These are phyloP conservation scores for Pisolithus albus DNA, from an alignment of 768 basidiomycete genomes.

Conservation along the genomic window DNA sequence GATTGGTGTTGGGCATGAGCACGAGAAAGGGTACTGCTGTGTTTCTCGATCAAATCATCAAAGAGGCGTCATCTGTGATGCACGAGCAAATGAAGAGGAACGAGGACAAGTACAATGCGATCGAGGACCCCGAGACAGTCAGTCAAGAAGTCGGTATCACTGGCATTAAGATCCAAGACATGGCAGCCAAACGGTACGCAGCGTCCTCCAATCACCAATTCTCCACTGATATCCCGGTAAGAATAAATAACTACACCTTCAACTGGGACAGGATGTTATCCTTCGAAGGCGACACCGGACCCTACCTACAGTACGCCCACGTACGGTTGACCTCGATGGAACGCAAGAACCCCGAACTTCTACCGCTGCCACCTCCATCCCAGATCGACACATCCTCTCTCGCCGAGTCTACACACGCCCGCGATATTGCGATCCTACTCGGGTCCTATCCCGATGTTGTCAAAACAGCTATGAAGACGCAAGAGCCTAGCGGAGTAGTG, in stretches of 20 bases:
- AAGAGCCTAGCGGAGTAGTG: slow-evolving; percentile 87
- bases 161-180: slow-evolving; percentile 96
- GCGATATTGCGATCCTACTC: slow-evolving; percentile 82
- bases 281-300: slow-evolving; percentile 93
- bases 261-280: slow-evolving; percentile 92
- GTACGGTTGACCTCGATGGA: slow-evolving; percentile 86
- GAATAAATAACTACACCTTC: slow-evolving; percentile 94
- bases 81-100: slow-evolving; percentile 96
- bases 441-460: slow-evolving; percentile 91
- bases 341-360: slow-evolving; percentile 84
- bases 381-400: slow-evolving; percentile 66
- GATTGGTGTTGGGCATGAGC: slow-evolving; percentile 92
- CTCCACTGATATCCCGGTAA: slow-evolving; percentile 23
- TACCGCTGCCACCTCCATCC: slow-evolving; percentile 66
- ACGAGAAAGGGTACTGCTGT: slow-evolving; percentile 90
- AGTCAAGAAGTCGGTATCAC: slow-evolving; percentile 85
- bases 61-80: slow-evolving; percentile 85
- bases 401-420: slow-evolving; percentile 59
- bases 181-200: slow-evolving; percentile 83
- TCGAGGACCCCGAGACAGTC: slow-evolving; percentile 81
- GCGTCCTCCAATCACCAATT: neutral
- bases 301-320: slow-evolving; percentile 95
- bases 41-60: slow-evolving; percentile 89
- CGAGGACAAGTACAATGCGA: slow-evolving; percentile 81
- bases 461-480: slow-evolving; percentile 72